Percentiles rank a stretch among this genome's conserved stretches.
phyloP scores from a whole-genome alignment of 2,329 filamentous ascomycete species.

The Lojkania enalia region DNA sequence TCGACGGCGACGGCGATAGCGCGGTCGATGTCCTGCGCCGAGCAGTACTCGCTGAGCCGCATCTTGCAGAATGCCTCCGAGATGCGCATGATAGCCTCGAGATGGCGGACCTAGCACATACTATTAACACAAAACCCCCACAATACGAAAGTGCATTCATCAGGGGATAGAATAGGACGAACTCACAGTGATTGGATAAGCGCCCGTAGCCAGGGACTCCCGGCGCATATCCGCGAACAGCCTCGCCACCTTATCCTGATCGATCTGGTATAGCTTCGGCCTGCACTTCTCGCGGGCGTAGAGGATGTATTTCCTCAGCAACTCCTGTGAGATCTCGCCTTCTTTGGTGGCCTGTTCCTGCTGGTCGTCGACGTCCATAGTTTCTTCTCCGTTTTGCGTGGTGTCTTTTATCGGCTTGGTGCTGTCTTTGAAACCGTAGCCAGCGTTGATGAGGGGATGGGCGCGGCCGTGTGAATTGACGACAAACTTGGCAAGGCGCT shows the following conservation, averaged over 20 bases:
- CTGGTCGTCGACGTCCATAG: slow-evolving; percentile 56
- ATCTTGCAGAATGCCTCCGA: slow-evolving; percentile 95
- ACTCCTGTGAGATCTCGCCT: slow-evolving; percentile 83
- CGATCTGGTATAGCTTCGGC: slow-evolving; percentile 95
- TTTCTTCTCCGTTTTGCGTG: slow-evolving; percentile 42
- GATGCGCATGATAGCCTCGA: slow-evolving; percentile 97
- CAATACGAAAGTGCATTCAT: background rate
- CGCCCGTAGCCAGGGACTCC: slow-evolving; percentile 89
- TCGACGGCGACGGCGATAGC: slow-evolving; percentile 97
- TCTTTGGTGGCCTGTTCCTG: slow-evolving; percentile 57
- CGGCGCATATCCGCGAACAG: slow-evolving; percentile 95
- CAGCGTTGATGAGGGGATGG: slow-evolving; percentile 63
- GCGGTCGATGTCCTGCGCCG: slow-evolving; percentile 86
- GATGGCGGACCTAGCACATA: slow-evolving; percentile 77
- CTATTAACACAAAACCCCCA: slow-evolving; percentile 21
- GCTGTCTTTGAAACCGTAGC: slow-evolving; percentile 35
- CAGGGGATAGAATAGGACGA: background rate
- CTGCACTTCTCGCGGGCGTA: slow-evolving; percentile 88
- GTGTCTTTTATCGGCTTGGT: slow-evolving; percentile 22
- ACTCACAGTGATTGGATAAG: slow-evolving; percentile 95
- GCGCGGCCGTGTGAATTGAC: slow-evolving; percentile 92
- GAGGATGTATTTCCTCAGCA: slow-evolving; percentile 94
- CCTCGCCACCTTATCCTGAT: slow-evolving; percentile 93
- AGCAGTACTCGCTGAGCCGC: slow-evolving; percentile 96
- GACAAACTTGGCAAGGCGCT: slow-evolving; percentile 90